Base-by-base conservation (phyloP, 345 rosid species). In the Pistacia atlantica region DNA sequence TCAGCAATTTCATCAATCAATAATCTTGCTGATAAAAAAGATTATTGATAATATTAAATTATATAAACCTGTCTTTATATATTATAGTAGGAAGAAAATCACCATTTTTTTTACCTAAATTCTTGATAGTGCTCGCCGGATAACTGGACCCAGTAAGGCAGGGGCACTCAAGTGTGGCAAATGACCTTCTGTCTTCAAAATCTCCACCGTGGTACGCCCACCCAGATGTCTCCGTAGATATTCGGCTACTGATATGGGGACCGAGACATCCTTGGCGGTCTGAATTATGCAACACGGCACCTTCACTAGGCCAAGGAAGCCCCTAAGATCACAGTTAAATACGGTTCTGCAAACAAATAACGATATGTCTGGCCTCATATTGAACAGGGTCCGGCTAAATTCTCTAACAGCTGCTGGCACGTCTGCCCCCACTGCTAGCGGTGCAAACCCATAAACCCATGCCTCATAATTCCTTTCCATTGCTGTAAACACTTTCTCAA, bases 81-180 rank as follows among this genome's bases (percentile, higher is more conserved):
- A 11, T 12, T 18, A 52, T 52, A 52, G 17, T 12, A 2, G 13
- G 9, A 49, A 52, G 17, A 52, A 52, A 52, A 52, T 52, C 56
- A 3, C 14, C 18, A 52, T 2, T 51, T 11, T 52, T 11, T 13
- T 13, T 54, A 54, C 14, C 20, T 65, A 48, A 14, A 22, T 72
- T 79, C 91, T 88, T 2, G 84, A 67, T 54, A 93, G 89, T 18
- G 90, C 93, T 82, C 90, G 89, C 80, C 89, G 84, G 86, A 93
- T 87, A 12, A 79, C 83, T 52, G 82, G 92, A n/a, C 90, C 90
- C 22, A 93, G 62, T 74, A 84, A 71, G 3, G 79, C 75, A 1
- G 98, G 98, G 33, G 97, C 97, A 57, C 92, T 94, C 31, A 94
- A 78, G 79, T 94, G 97, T 1, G 98, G 96, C 81, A 94, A 84